Conservation (phyloP, 352 stramenopile genomes). For the Globisporangium recalcitrans region DNA sequence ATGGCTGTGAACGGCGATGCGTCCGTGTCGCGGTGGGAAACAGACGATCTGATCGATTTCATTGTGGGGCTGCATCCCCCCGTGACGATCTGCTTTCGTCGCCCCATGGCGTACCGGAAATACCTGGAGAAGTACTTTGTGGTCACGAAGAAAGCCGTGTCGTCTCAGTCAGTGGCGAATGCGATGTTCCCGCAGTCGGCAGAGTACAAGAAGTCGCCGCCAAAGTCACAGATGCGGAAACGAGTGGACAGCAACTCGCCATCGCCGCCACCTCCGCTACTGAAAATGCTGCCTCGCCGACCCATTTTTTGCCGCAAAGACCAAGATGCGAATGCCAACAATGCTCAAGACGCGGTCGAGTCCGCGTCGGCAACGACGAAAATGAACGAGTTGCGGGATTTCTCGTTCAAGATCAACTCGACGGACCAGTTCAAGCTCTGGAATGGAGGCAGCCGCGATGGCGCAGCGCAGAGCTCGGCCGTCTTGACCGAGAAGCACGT, state of each 20-base stretch:
- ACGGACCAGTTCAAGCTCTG: slow-evolving; percentile 54
- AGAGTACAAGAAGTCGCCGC: slow-evolving; percentile 50
- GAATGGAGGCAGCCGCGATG: slow-evolving; percentile 14
- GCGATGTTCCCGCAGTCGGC: slow-evolving; percentile 63
- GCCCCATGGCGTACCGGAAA: slow-evolving; percentile 46
- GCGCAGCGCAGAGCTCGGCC: slow-evolving; percentile 32
- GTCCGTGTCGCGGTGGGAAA: slow-evolving; percentile 35
- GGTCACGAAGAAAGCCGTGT: slow-evolving; percentile 25
- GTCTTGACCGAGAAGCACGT: slow-evolving; percentile 69
- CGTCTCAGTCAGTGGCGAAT: slow-evolving; percentile 45
- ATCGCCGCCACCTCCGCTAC: neutral
- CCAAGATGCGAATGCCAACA: neutral
- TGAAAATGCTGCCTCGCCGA: neutral
- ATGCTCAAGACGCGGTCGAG: neutral
- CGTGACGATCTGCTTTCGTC: slow-evolving; percentile 45
- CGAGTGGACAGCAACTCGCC: slow-evolving; percentile 9
- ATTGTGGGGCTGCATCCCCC: slow-evolving; percentile 41
- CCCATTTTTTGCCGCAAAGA: neutral
- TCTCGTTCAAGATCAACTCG: slow-evolving; percentile 43
- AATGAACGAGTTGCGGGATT: slow-evolving; percentile 31
- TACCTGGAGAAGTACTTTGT: slow-evolving; percentile 48
- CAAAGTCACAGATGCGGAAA: slow-evolving; percentile 7
- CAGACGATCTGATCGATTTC: slow-evolving; percentile 57
- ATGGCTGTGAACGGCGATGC: slow-evolving; percentile 58
- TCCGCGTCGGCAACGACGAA: neutral